Evolutionary conservation across 129 eudicot genomes (phyloP), one percentile per base, ranked within the genome.

Genomic region (Gnaphalium uliginosum): DNA sequence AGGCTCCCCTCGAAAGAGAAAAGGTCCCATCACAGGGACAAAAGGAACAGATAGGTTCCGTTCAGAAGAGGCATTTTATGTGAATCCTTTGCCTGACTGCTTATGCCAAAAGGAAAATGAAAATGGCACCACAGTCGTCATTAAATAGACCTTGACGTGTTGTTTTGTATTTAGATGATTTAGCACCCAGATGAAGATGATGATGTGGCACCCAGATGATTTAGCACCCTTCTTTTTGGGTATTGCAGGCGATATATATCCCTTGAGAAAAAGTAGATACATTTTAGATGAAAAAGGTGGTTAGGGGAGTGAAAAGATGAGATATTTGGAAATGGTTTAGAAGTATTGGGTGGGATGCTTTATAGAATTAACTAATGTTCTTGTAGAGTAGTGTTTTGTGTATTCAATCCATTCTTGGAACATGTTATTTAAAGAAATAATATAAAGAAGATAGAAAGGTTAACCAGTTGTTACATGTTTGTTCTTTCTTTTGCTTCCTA

Each of bases 21-120:
- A 95, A 81, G 99, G 99, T 21, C 99, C 99, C 24, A 77, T 89
- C 35, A 15, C 97, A 19, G 99, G 99, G 78, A 91, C 99, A 67
- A 95, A 86, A 84, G 99, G 99, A 30, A 91, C 72, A 24, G 99
- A 94, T 67, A 89, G 99, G 76, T 94, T 94, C 67, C 93, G 97
- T 29, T 83, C 98, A n/a, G 98, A 93, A 78, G 98, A 93, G 75
- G 89, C 93, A 5, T 93, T 93, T 66, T 93, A 93, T 33, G 98
- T 90, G 81, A 93, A 93, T 39, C 98, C 98, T 54, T 82, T 93
- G 78, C 97, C 97, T 0, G 98, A 93, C 41, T 90, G 98, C 80
- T 81, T 93, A 53, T 93, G 98, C 81, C 96, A 81, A 54, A 83
- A 50, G 78, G 89, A 77, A 67, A 19, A 48, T 51, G 69, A 27